Evolutionary conservation across 352 stramenopile species (phyloP).

Genomic region (Globisporangium rhizosaccharum): DNA sequence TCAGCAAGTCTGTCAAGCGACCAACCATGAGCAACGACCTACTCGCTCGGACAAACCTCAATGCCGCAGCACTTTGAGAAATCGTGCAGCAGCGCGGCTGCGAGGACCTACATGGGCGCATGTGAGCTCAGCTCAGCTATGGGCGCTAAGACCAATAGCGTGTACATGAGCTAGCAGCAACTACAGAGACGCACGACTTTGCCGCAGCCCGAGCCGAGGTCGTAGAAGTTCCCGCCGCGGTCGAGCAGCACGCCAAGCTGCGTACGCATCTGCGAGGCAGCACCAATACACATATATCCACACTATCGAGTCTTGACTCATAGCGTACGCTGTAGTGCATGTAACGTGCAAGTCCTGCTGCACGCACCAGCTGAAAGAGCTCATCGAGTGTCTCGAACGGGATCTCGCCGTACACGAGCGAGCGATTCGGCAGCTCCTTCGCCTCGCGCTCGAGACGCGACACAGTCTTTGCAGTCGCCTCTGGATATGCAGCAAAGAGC

Average conservation of each 20-base stretch:
- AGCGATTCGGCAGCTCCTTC: constrained; percentile 56
- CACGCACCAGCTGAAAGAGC: constrained; percentile 51
- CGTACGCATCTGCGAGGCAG: constrained; percentile 34
- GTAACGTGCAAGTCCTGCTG: background rate
- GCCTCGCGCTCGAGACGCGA: constrained; percentile 60
- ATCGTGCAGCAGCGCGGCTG: constrained; percentile 50
- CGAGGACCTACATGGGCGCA: constrained; percentile 30
- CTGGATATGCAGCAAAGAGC: constrained; percentile 43
- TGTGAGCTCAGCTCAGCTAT: background rate
- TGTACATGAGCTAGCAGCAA: background rate
- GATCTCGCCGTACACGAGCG: constrained; percentile 63
- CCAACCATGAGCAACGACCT: background rate
- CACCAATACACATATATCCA: background rate
- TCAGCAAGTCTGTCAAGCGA: background rate
- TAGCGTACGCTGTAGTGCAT: background rate
- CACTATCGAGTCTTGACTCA: background rate
- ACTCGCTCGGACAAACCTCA: constrained; percentile 22
- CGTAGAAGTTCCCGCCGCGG: constrained; percentile 61
- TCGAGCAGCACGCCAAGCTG: constrained; percentile 58
- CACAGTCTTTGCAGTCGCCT: constrained; percentile 46
- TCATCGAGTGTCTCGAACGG: constrained; percentile 47
- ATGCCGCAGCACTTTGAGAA: constrained; percentile 63
- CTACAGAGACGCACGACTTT: constrained; percentile 44
- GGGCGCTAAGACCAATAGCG: background rate
- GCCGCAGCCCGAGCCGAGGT: constrained; percentile 60